Base-by-base conservation (phyloP, 2,329 filamentous ascomycete genomes). In the Trichophyton simii region DNA sequence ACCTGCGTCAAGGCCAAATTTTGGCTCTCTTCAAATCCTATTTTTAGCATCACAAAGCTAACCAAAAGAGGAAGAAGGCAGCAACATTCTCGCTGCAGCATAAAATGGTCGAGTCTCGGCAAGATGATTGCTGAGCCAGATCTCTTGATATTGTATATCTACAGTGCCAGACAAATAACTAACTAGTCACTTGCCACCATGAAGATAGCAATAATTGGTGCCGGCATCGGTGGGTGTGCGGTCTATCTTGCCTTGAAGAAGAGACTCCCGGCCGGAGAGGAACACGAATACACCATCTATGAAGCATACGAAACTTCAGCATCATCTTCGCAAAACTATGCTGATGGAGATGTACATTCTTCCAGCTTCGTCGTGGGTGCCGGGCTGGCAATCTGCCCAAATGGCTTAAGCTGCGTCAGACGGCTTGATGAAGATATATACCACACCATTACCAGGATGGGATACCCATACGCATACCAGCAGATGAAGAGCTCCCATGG, bases 201-300 rank as follows among this genome's bases (percentile, higher is more conserved):
- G 75, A 76, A 75, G 62, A 75, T 78, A 42, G 67, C 72, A 22
- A 76, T 78, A 13, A 67, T 78, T 42, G 76, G 76, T n/a, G 75
- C 68, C 13, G 76, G 75, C 36, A 76, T 78, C 62, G 69, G 70
- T 57, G 76, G 75, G 28, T 74, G 73, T 59, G 61, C 72, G 9
- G 67, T 67, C 44, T 78, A 77, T 60, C 69, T 77, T 8, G 69
- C 71, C 36, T 66, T 78, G 3, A 70, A 70, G 58, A 77, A 77
- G 60, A 72, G 75, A 58, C 71, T 78, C 7, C 72, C 58, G 6
- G 42, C 58, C 5, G 41, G 13, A 34, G 59, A 64, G 25, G 63
- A 66, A 7, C 69, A 75, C 59, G 65, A 71, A 34, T 71, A 72
- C 64, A 70, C 65, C 18, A 73, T 78, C 58, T 76, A 76, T 64